phyloP scores from a whole-genome alignment of 2,329 filamentous ascomycete genomes.

The Elsinoe ampelina region DNA sequence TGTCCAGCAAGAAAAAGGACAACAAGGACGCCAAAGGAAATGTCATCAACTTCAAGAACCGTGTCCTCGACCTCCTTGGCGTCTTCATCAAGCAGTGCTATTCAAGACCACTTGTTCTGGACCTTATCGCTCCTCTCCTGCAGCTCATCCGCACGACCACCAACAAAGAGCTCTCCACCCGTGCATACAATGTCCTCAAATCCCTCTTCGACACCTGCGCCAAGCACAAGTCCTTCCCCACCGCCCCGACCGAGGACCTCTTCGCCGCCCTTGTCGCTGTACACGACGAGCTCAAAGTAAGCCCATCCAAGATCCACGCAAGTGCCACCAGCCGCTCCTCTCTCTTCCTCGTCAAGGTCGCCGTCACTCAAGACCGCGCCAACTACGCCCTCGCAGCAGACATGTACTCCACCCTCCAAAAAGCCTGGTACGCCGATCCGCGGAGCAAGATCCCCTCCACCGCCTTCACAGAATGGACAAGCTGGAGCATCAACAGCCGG shows the following conservation, averaged over 20 bases:
- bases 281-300: slow-evolving; percentile 57
- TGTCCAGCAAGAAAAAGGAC: slow-evolving; percentile 61
- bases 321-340: slow-evolving; percentile 66
- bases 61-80: slow-evolving; percentile 76
- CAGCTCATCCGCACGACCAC: slow-evolving; percentile 65
- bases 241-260: slow-evolving; percentile 34
- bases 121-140: slow-evolving; percentile 67
- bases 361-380: slow-evolving; percentile 42
- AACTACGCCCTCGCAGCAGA: slow-evolving; percentile 31
- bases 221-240: slow-evolving; percentile 39
- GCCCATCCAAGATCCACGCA: slow-evolving; percentile 59
- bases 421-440: slow-evolving; percentile 34
- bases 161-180: slow-evolving; percentile 64
- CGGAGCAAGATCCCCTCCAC: slow-evolving; percentile 34
- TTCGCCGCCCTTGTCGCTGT: slow-evolving; percentile 55
- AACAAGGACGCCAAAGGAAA: slow-evolving; percentile 80
- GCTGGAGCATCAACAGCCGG: slow-evolving; percentile 29
- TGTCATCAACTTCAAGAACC: slow-evolving; percentile 90
- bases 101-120: slow-evolving; percentile 55
- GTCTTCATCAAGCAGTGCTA: slow-evolving; percentile 77
- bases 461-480: slow-evolving; percentile 40
- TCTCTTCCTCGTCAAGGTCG: slow-evolving; percentile 54
- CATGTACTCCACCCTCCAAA: slow-evolving; percentile 36
- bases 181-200: slow-evolving; percentile 62
- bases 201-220: slow-evolving; percentile 58